Evolutionary conservation across 179 eudicot genomes (phyloP), one percentile per base, ranked within the genome.

Genomic region (Beta lomatogona): DNA sequence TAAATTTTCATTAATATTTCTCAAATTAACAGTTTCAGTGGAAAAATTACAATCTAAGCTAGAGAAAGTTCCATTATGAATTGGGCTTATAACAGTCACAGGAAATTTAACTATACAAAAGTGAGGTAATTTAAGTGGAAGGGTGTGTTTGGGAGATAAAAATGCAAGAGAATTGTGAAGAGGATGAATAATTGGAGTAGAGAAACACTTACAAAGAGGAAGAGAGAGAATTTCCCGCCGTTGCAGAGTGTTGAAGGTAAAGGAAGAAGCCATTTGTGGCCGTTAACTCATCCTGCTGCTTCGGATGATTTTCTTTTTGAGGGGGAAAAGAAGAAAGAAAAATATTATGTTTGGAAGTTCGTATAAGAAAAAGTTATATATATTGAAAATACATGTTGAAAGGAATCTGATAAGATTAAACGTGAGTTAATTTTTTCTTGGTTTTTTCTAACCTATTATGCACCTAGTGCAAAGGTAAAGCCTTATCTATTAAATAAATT

Each of bases 261-360:
- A 77, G 90, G 85, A 81, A 65, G 79, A 79, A 89, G 91, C 91
- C 98, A 93, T 94, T 78, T 86, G 90, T 89, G 93, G 91, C 91
- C 89, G 87, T 91, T 88, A 77, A 28, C 77, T 64, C 55, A 78
- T 74, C 80, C 15, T 81, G 57, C 50, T 63, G 48, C 19, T 44
- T 57, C 11, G 21, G 81, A 71, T 70, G 71, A 63, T 21, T 15
- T 46, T 60, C 45, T 36, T 21, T 19, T 18, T 4, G 9, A 65
- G 22, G 2, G 4, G 6, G 16, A 19, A 16, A 59, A 16, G 5
- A 61, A 4, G n/a, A 21, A 10, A 61, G 55, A 52, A 52, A 36
- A 36, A 36, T 0, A 36, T 25, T 36, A 36, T 36, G 41, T 36
- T 36, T 36, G 41, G 41, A 25, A 25, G 28, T 25, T 25, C 28